These are phyloP conservation scores for Scopulariopsis brevicaulis DNA, from an alignment of 2,329 filamentous ascomycete species.

Conservation along the genomic window DNA sequence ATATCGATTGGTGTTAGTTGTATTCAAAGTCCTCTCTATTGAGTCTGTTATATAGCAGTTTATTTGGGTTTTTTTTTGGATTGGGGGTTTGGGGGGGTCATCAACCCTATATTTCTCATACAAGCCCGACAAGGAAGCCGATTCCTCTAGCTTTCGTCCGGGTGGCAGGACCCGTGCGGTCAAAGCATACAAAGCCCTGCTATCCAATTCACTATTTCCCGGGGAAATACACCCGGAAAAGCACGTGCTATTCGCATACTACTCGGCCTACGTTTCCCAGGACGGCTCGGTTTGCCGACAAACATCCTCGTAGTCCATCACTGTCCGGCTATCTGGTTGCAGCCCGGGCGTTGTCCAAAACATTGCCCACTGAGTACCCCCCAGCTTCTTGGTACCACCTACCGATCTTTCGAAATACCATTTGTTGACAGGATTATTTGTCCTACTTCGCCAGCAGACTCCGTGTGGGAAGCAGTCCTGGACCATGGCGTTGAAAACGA, in stretches of 20 bases:
- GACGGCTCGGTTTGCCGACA: slow-evolving; percentile 53
- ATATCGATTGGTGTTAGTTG: background rate
- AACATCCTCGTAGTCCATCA: slow-evolving; percentile 64
- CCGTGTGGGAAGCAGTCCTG: slow-evolving; percentile 77
- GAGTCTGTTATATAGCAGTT: background rate
- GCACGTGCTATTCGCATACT: background rate
- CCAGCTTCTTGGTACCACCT: slow-evolving; percentile 66
- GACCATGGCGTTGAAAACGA: slow-evolving; percentile 95
- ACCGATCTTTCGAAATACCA: slow-evolving; percentile 94
- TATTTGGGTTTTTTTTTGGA: no score
- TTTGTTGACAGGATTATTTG: slow-evolving; percentile 92
- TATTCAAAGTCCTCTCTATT: background rate
- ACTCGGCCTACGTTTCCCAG: slow-evolving; percentile 38
- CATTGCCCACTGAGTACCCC: slow-evolving; percentile 87
- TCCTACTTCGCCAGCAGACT: slow-evolving; percentile 84
- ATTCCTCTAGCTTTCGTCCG: background rate
- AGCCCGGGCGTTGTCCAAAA: slow-evolving; percentile 83
- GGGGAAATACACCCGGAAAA: no score
- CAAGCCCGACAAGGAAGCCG: background rate
- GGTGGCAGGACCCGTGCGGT: no score
- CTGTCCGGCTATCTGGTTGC: slow-evolving; percentile 38
- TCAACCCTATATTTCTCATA: background rate
- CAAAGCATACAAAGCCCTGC: no score
- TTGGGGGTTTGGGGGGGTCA: no score
- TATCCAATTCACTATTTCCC: no score